Base-by-base conservation (phyloP, 2,329 filamentous ascomycete genomes). In the Nemania serpens region DNA sequence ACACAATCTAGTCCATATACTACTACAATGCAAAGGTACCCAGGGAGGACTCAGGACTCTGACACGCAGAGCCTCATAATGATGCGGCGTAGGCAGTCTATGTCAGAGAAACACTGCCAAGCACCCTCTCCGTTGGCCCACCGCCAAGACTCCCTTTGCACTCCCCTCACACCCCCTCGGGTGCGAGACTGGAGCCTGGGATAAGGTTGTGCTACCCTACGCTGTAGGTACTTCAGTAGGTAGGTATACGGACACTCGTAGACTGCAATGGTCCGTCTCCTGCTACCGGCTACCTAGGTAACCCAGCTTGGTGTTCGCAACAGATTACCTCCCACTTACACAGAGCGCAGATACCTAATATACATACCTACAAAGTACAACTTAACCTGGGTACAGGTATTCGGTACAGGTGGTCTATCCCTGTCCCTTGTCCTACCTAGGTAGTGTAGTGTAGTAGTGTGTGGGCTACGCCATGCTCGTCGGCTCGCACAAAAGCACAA, bases 21-120 rank as follows among this genome's bases (percentile, higher is more conserved):
- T n/a, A n/a, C n/a, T n/a, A n/a, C n/a, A n/a, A n/a, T n/a, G n/a
- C n/a, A n/a, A n/a, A n/a, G n/a, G n/a, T n/a, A n/a, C n/a, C n/a
- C n/a, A 17, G 39, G n/a, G 15, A 41, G 7, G 15, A 20, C 18
- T 45, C n/a, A n/a, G n/a, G 42, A 18, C 9, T 45, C 3, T 18
- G 69, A 68, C 69, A 39, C 43, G 63, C 63, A 70, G 69, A 70
- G 69, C 69, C 69, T 67, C 69, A 70, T 29, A 29, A 29, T 7
- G 7, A 29, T 7, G 7, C 25, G 25, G 7, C 25, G 7, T 29
- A 29, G 7, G 25, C 25, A 29, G 7, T 29, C 25, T 68, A 65
- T 69, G 67, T 66, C 67, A 66, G 64, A 47, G 55, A 52, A 25
- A 50, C 45, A 55, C 63, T 50, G 64, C 52, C 37, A 54, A 49